Base-by-base conservation (phyloP, 306 rosid genomes). In the Prunus campanulata region DNA sequence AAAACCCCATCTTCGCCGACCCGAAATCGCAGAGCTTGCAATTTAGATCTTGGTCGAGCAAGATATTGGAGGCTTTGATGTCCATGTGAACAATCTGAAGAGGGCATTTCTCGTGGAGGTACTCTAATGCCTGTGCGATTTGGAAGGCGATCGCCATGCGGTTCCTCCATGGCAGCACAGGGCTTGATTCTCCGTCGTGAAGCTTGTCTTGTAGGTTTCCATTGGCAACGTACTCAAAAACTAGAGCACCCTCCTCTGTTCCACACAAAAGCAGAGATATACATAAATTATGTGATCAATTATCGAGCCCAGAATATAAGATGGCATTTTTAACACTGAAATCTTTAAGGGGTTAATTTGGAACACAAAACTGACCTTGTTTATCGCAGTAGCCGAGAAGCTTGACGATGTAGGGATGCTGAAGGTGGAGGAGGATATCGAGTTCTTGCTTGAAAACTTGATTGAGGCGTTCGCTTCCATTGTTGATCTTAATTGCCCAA, bases 1-100 rank as follows among this genome's bases (percentile, higher is more conserved):
- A 84, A 67, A 87, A 87, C 6, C 88, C 90, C 88, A 82, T 79
- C 46, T 82, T 87, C 2, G 90, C 88, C 0, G 82, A 84, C 2
- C 90, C 90, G 44, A 87, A 87, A 66, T 87, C 88, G 75, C 90
- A 87, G 69, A 87, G 83, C 76, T 78, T 79, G 70, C 81, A 73
- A 35, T 87, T 74, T 42, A 87, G 82, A 48, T 48, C 30, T 2
- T 68, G 42, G 81, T 87, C 88, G 1, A 87, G 81, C 4, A 87
- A 80, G 49, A 87, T 68, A 50, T 87, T 87, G 5, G 90, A 79
- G 5, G 88, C 74, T 42, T 87, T 87, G 56, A 87, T 75, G 72
- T 87, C 90, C 65, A 85, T 82, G 52, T 87, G 90, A 9, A 87
- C 86, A 29, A 87, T 80, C 74, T 85, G 90, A 2, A 83, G 71